A percentile compares a stretch with the other conserved stretches of the same genome.
Conservation (phyloP, 805 yeast genomes). For the Candida easanensis region DNA sequence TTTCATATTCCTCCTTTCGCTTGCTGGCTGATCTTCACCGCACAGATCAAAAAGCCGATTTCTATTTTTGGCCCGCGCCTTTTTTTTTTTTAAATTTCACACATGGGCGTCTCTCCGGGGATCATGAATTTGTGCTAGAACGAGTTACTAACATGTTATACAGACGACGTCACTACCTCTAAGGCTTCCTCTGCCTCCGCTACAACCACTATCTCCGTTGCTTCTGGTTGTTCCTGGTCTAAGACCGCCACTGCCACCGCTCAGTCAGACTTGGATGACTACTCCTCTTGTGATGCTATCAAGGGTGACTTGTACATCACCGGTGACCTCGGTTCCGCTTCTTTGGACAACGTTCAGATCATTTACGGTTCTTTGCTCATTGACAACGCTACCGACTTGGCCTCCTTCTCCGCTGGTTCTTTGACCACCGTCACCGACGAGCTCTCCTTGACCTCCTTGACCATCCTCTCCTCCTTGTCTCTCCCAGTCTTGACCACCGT, state of each 20-base stretch:
- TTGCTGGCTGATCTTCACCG: background rate
- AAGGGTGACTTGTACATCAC: constrained; percentile 74
- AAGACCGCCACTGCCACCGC: constrained; percentile 66
- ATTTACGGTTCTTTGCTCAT: constrained; percentile 74
- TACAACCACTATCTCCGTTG: constrained; percentile 43
- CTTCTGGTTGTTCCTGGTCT: constrained; percentile 64
- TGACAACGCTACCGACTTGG: constrained; percentile 60
- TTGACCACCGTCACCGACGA: constrained; percentile 73
- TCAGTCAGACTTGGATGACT: constrained; percentile 72
- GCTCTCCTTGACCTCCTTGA: constrained; percentile 59
- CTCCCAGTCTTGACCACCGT: constrained; percentile 80
- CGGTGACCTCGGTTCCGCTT: constrained; percentile 62
- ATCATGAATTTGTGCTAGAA: background rate
- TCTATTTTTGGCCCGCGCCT: constrained; percentile 8
- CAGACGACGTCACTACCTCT: constrained; percentile 36
- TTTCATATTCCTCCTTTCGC: background rate
- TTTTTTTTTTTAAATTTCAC: background rate
- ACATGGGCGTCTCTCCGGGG: background rate
- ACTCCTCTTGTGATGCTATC: constrained; percentile 73
- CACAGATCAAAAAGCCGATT: constrained; percentile 1
- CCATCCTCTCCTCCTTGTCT: constrained; percentile 62
- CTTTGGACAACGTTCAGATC: constrained; percentile 71
- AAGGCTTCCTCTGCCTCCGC: constrained; percentile 55
- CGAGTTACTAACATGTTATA: constrained; percentile 21
- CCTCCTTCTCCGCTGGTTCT: constrained; percentile 72